These are phyloP conservation scores for Melanopsichium pennsylvanicum DNA, from an alignment of 1,284 basidiomycete genomes.

Conservation along the genomic window DNA sequence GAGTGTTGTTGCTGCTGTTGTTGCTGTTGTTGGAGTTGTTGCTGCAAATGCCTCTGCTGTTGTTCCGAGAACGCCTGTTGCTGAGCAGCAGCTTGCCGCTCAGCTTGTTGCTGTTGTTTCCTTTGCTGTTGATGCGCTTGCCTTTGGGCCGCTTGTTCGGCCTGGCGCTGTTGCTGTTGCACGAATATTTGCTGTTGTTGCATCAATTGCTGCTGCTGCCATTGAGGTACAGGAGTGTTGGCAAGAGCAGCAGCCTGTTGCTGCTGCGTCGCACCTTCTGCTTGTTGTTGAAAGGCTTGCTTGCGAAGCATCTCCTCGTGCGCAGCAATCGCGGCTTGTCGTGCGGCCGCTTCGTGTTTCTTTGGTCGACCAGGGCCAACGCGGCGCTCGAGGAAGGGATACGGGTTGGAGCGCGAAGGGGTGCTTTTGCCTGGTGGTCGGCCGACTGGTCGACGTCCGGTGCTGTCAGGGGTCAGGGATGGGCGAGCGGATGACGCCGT, in stretches of 20 bases:
- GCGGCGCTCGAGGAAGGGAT: slow-evolving; percentile 35
- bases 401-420: slow-evolving; percentile 30
- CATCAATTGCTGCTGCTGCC: slow-evolving; percentile 32
- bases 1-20: slow-evolving; percentile 6
- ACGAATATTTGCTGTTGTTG: slow-evolving; percentile 27
- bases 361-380: slow-evolving; percentile 41
- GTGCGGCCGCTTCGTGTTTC: slow-evolving; percentile 39
- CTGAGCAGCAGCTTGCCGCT: slow-evolving; percentile 16
- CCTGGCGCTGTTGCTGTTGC: slow-evolving; percentile 20
- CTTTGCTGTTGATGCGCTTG: slow-evolving; percentile 21
- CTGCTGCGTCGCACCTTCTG: slow-evolving; percentile 21
- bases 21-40: slow-evolving; percentile 13
- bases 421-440: slow-evolving; percentile 38
- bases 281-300: slow-evolving; percentile 17
- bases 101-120: slow-evolving; percentile 24
- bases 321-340: slow-evolving; percentile 37
- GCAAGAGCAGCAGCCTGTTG: slow-evolving; percentile 25
- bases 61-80: slow-evolving; percentile 24
- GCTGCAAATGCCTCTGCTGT: too few species aligned
- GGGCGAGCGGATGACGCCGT: slow-evolving; percentile 10
- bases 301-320: slow-evolving; percentile 32
- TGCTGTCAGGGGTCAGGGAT: slow-evolving; percentile 8
- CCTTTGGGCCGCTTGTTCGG: slow-evolving; percentile 3
- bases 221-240: slow-evolving; percentile 21
- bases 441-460: slow-evolving; percentile 28